Evolutionary conservation across 2,329 filamentous ascomycete genomes (phyloP), one percentile per base, ranked within the genome.

Genomic region (Exophiala sp.): DNA sequence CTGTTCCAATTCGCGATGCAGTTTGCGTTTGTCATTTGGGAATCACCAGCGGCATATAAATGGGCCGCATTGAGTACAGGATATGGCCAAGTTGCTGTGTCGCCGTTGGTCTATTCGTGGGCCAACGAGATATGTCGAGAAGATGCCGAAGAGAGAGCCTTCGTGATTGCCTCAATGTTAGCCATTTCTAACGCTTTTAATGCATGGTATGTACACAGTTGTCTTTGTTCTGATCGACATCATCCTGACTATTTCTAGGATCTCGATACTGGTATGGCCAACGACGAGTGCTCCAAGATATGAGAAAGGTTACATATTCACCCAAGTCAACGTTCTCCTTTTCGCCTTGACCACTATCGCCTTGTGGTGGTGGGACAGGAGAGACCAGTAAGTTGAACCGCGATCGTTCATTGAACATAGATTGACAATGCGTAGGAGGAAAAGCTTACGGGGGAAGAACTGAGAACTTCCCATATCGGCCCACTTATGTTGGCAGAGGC

Each of bases 1-100:
- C 53, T 69, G 0, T 61, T 68, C 2, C 60, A 69, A 7, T 66
- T 65, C 16, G 61, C 64, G 27, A 47, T 48, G 2, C 58, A 55
- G 32, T 43, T 60, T 16, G 52, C 52, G 46, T 55, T 65, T 21
- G 42, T 61, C 11, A 53, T 58, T n/a, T 65, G 61, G 62, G 52
- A 60, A 46, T 55, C 64, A 40, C 61, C 62, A 3, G 21, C 43
- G 2, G 56, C 53, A 21, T 43, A 64, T 18, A 48, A 48, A 42
- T 48, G 27, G 37, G 24, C 29, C 32, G 45, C 30, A 3, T 9
- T 48, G 14, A 35, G 27, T 22, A 35, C 30, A 4, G 22, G 21
- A 35, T 29, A 35, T 10, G 42, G 7, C 11, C 16, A 29, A 14
- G 30, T 34, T 10, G 29, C 4, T 10, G 30, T 35, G 19, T 21